Evolutionary conservation across 1,284 basidiomycete genomes (phyloP), one percentile per base, ranked within the genome.

Genomic region (Ceratobasidium sp.): DNA sequence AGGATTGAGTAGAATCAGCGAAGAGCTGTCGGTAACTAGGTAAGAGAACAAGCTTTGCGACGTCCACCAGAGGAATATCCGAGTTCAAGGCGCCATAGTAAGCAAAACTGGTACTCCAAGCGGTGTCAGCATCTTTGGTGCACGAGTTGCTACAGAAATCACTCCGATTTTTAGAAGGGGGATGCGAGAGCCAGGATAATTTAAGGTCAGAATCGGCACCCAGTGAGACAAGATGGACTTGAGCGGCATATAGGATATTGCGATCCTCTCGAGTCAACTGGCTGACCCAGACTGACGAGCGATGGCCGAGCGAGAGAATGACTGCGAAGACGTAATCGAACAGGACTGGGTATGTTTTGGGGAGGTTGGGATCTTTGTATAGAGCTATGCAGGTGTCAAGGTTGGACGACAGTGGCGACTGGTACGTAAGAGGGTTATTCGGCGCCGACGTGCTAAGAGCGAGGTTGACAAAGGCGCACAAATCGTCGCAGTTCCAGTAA

Each of bases 251-350:
- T 50, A 66, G 26, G 9, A 66, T 21, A 5, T 28, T 18, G n/a
- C 63, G 63, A 5, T 66, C 47, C 8, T 66, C 47, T 13, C 63
- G 63, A 8, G 47, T 41, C 30, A 64, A 18, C 9, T 14, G 23
- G 16, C 30, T 14, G 14, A 18, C 50, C 46, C 47, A 64, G 5
- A 23, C 30, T 14, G 16, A 14, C 14, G 62, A 64, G 18, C 41
- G 26, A 7, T 18, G 62, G 21, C 49, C 62, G 4, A 64, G 47
- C 3, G 62, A 64, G 4, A 64, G 41, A 26, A 64, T 14, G 11
- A 41, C 46, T 18, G 32, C 14, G 30, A 62, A 44, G 11, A 23
- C 43, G 11, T 11, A 62, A 18, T 43, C 59, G 23, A 46, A 43
- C 6, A 30, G 9, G 1, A 26, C 23, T n/a, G n/a, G 16, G 9